phyloP scores from a whole-genome alignment of 352 stramenopile species.

The Nothophytophthora sp. region DNA sequence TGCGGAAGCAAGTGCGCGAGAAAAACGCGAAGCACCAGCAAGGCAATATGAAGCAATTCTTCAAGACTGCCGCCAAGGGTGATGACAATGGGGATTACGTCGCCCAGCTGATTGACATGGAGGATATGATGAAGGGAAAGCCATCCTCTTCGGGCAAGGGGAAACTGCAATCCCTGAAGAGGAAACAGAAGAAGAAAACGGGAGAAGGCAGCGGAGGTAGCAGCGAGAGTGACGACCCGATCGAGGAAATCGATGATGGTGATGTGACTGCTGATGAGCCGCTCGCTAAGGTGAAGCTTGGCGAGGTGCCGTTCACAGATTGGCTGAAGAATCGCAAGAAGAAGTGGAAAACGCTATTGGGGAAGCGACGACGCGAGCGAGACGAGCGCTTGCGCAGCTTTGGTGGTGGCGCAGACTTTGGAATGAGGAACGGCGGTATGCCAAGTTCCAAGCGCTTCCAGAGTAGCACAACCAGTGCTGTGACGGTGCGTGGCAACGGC shows the following conservation, averaged over 20 bases:
- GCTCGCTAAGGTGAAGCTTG: slow-evolving; percentile 45
- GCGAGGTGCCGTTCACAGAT: slow-evolving; percentile 53
- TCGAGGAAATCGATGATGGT: slow-evolving; percentile 32
- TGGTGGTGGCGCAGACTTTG: slow-evolving; percentile 19
- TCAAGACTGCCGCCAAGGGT: slow-evolving; percentile 46
- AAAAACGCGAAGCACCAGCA: slow-evolving; percentile 83
- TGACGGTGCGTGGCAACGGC: slow-evolving; percentile 29
- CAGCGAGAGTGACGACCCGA: slow-evolving; percentile 2
- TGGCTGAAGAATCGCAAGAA: slow-evolving; percentile 75
- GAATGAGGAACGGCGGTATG: slow-evolving; percentile 25
- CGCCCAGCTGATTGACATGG: slow-evolving; percentile 70
- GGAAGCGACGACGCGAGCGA: slow-evolving; percentile 57
- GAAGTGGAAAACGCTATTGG: slow-evolving; percentile 67
- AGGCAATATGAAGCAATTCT: slow-evolving; percentile 91
- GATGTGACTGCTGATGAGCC: slow-evolving; percentile 10
- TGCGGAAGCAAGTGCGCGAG: slow-evolving; percentile 92
- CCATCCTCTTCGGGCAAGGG: slow-evolving; percentile 5
- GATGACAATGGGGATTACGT: slow-evolving; percentile 43
- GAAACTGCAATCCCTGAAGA: slow-evolving; percentile 6
- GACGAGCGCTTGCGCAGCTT: slow-evolving; percentile 50
- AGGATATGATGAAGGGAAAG: slow-evolving; percentile 50
- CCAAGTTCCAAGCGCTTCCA: slow-evolving; percentile 42
- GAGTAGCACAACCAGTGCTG: slow-evolving; percentile 16
- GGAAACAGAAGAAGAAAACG: slow-evolving; percentile 17
- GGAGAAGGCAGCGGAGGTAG: slow-evolving; percentile 13